phyloP scores from a whole-genome alignment of 108 stramenopile genomes.

The Schizochytrium sp. region DNA sequence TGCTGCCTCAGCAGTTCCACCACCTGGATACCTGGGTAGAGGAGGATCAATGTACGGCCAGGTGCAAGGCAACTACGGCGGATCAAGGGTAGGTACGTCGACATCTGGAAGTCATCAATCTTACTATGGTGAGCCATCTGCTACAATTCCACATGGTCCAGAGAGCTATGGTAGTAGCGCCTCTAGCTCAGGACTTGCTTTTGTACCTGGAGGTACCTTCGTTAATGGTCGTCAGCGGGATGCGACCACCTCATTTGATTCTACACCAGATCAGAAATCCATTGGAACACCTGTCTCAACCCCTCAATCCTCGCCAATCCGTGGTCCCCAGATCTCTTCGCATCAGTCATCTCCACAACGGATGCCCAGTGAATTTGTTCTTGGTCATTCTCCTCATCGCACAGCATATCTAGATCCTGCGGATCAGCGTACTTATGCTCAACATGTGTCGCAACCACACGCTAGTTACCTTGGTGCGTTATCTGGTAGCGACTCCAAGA shows the following conservation, averaged over 20 bases:
- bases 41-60: background rate
- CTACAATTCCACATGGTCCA: background rate
- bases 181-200: background rate
- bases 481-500: background rate
- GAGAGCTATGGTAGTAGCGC: constrained; percentile 6
- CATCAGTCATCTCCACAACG: background rate
- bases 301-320: constrained; percentile 9
- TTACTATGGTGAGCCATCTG: background rate
- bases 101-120: background rate
- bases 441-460: too few species aligned
- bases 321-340: background rate
- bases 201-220: background rate
- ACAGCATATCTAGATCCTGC: too few species aligned
- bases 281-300: constrained; percentile 15
- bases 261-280: background rate
- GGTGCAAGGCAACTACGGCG: background rate
- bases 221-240: background rate
- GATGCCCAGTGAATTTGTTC: background rate
- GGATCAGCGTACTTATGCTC: too few species aligned
- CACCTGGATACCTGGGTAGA: background rate
- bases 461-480: too few species aligned
- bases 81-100: background rate
- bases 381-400: too few species aligned
- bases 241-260: constrained; percentile 2
- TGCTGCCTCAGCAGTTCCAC: background rate